phyloP scores from a whole-genome alignment of 2,329 filamentous ascomycete genomes.

The Myotisia sp. region DNA sequence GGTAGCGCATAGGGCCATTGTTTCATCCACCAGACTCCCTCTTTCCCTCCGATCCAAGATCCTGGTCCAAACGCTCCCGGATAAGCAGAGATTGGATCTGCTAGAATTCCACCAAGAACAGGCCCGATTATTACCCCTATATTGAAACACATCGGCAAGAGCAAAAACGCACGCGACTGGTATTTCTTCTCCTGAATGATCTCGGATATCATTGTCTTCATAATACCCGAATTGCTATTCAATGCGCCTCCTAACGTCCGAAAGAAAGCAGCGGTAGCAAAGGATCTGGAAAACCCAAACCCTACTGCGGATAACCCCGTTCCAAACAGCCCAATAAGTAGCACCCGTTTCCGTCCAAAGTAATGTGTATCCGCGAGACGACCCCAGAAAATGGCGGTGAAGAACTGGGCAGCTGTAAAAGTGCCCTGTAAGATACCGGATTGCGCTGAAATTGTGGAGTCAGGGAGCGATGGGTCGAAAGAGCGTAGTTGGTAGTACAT shows the following conservation, averaged over 20 bases:
- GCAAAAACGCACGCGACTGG: constrained; percentile 41
- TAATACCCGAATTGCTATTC: constrained; percentile 61
- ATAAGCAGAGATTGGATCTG: constrained; percentile 50
- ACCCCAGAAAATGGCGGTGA: constrained; percentile 74
- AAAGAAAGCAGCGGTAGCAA: constrained; percentile 50
- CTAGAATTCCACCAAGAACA: constrained; percentile 50
- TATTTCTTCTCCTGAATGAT: constrained; percentile 55
- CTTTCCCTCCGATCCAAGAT: constrained; percentile 41
- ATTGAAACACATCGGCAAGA: constrained; percentile 57
- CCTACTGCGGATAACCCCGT: constrained; percentile 52
- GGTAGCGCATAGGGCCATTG: constrained; percentile 56
- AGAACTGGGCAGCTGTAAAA: constrained; percentile 69
- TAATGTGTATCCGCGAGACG: constrained; percentile 50
- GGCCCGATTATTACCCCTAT: constrained; percentile 48
- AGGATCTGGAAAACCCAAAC: constrained; percentile 54
- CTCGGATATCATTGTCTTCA: constrained; percentile 61
- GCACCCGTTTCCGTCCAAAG: constrained; percentile 60
- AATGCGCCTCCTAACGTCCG: constrained; percentile 51
- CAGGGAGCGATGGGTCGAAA: constrained; percentile 47
- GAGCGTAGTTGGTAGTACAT: constrained; percentile 82
- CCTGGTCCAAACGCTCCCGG: constrained; percentile 49
- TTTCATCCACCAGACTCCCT: constrained; percentile 50
- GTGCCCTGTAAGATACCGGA: constrained; percentile 63
- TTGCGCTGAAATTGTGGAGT: constrained; percentile 57
- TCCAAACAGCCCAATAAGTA: constrained; percentile 62